Percentiles rank a stretch among this genome's conserved stretches.
Conservation (phyloP, 169 alveolate species). For the Eimeria maxima region DNA sequence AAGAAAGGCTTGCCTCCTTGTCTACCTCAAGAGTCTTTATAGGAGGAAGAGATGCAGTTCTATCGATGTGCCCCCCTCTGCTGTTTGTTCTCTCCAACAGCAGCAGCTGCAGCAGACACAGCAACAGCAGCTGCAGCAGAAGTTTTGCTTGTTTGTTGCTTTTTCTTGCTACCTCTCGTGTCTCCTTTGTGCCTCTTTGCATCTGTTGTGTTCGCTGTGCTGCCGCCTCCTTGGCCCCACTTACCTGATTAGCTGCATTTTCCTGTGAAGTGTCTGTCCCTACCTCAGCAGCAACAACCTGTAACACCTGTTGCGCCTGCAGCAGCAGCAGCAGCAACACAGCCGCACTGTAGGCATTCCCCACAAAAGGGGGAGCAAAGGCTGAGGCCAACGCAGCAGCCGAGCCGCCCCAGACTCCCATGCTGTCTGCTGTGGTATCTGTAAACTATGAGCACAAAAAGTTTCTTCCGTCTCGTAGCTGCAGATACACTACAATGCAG, state of each 20-base stretch:
- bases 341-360: background rate
- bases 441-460: background rate
- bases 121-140: background rate
- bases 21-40: background rate
- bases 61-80: background rate
- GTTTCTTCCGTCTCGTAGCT: too few species aligned
- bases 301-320: background rate
- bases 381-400: background rate
- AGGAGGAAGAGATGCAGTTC: background rate
- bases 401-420: background rate
- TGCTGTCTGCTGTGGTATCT: too few species aligned
- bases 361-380: background rate
- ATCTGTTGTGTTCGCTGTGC: background rate
- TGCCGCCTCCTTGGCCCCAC: background rate
- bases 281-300: background rate
- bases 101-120: background rate
- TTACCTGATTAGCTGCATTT: background rate
- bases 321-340: slow-evolving; percentile 3
- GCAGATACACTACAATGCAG: background rate
- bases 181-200: background rate
- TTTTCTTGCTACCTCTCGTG: background rate
- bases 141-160: background rate
- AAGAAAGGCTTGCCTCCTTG: too few species aligned
- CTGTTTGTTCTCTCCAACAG: background rate
- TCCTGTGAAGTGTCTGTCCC: background rate